Evolutionary conservation across 768 basidiomycete genomes (phyloP), one percentile per base, ranked within the genome.

Genomic region (Lentinula lateritia): DNA sequence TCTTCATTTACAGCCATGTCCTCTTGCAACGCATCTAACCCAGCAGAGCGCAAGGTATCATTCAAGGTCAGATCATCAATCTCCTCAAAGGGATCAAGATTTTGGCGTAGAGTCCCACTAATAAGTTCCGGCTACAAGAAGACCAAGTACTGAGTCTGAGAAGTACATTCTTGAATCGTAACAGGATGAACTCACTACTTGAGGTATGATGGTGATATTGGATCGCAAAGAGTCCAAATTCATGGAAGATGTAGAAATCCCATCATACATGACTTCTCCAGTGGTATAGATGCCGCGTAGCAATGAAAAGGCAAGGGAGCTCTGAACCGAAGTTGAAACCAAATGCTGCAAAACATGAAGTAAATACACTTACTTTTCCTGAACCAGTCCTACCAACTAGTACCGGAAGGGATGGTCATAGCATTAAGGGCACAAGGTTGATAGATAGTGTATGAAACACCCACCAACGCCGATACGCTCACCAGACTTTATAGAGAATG

Each of bases 321-420:
- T 79, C 77, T 68, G 53, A 3, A 28, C 28, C 6, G 43, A 6
- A 6, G n/a, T 42, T 34, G 18, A 18, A 23, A 32, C 18, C 2
- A 23, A 12, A 28, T 16, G 15, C 15, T 0, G 12, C 7, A 15
- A 28, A 58, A 20, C n/a, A 41, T 28, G n/a, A 6, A 39, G 18
- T 7, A 23, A 1, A 18, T 50, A 6, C 72, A 73, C 75, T 34
- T 72, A 75, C 75, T 72, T 80, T 80, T 52, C 85, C 85, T 66
- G 81, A 82, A 18, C 85, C 85, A 5, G 85, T 87, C 20, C 84
- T 71, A 6, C 85, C 85, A 20, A 86, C 83, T 81, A 62, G 50
- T n/a, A 46, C 5, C 32, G 36, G 13, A 2, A 20, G 9, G 23
- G 1, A 23, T 23, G 23, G 23, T 1, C 2, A 23, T 23, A 23